phyloP scores from a whole-genome alignment of 2,329 filamentous ascomycete genomes.

The Diaporthe sp. region DNA sequence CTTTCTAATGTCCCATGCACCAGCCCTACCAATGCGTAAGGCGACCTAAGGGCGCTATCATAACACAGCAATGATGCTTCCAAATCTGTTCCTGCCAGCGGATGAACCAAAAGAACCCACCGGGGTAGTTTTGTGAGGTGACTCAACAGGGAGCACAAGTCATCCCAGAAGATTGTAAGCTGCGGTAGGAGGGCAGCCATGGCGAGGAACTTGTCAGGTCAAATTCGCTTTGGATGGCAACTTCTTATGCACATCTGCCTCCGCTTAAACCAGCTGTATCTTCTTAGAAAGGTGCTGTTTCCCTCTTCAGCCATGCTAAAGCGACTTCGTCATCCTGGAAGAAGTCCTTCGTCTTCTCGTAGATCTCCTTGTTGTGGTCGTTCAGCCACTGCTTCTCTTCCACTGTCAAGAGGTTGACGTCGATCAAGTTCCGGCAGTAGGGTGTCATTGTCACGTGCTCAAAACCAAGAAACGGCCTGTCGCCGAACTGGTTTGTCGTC shows the following conservation, averaged over 20 bases:
- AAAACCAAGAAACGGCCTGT: conserved; percentile 94
- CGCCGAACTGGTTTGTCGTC: conserved; percentile 89
- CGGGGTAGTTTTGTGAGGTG: background rate
- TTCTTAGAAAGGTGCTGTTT: conserved; percentile 76
- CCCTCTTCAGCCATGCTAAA: conserved; percentile 85
- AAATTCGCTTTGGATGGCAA: background rate
- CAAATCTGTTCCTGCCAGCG: background rate
- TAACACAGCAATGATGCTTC: background rate
- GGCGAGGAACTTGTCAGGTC: background rate
- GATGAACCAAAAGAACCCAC: background rate
- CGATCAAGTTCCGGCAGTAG: conserved; percentile 90
- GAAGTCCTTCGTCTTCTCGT: conserved; percentile 83
- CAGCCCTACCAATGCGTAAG: background rate
- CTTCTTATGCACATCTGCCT: background rate
- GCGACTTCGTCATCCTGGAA: conserved; percentile 82
- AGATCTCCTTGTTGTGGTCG: conserved; percentile 84
- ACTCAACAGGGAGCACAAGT: background rate
- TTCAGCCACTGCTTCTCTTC: conserved; percentile 90
- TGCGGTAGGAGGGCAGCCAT: no score
- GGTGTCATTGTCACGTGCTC: conserved; percentile 98
- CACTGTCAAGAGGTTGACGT: conserved; percentile 77
- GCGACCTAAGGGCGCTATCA: background rate
- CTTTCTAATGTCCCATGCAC: background rate
- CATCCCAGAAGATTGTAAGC: background rate
- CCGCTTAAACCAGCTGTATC: conserved; percentile 44